Base-by-base conservation (phyloP, 2,329 filamentous ascomycete species). In the Venturia carpophila region DNA sequence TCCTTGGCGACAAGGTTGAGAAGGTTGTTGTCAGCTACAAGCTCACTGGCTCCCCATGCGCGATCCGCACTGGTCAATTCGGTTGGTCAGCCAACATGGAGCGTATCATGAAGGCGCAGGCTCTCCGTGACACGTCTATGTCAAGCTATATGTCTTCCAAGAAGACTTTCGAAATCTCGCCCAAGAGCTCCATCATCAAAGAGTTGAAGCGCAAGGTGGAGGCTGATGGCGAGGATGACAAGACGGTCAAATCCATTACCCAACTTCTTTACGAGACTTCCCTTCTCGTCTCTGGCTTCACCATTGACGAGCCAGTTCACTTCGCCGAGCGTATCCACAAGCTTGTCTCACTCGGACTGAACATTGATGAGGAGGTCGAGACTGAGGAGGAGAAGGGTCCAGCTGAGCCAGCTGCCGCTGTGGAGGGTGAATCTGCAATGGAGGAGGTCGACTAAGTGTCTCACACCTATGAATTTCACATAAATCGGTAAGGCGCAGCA, bases 31-130 rank as follows among this genome's bases (percentile, higher is more conserved):
- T 99, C 78, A 93, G 88, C 71, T 91, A 97, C 90, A 97, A 97
- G 89, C 88, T 99, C 67, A 87, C 90, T 73, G 90, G 89, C 77
- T 86, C 94, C 70, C 94, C 94, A 75, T 97, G 94, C 81, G 94
- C 94, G 78, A 97, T 99, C 85, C 93, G 94, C 80, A 99, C 94
- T 72, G 94, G 94, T 76, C 94, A 97, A 83, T 99, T 99, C 80
- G 94, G 94, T 82, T 99, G 94, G 94, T 97, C 93, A 66, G 94
- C 94, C 78, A 99, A 99, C 87, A 99, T 99, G 94, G 94, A 99
- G 87, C 94, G 94, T 85, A 99, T 99, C 88, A 99, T 99, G 94
- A 99, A 99, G 89, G 94, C 94, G 37, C 94, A 99, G 85, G 94
- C 94, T 76, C 93, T 99, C 75, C 94, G 94, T 83, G 94, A 99